Evolutionary conservation across 2,329 filamentous ascomycete species (phyloP).

Genomic region (Verticillium tricorpus): DNA sequence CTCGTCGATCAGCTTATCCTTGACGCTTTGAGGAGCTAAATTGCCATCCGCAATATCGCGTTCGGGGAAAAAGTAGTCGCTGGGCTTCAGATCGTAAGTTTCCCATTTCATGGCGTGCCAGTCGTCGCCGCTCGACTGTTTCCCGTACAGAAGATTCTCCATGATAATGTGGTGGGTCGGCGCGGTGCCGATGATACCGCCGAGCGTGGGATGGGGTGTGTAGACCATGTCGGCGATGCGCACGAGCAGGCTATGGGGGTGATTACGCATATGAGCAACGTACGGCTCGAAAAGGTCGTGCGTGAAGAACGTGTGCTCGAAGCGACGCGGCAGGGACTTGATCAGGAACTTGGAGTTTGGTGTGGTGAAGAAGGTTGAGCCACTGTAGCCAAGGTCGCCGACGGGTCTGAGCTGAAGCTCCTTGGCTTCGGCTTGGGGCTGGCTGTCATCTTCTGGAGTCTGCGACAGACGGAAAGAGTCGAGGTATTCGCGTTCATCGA

Average conservation of each 20-base stretch:
- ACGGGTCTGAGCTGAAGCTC: slow-evolving; percentile 43
- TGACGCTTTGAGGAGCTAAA: slow-evolving; percentile 60
- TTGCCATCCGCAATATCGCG: slow-evolving; percentile 62
- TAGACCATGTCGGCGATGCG: slow-evolving; percentile 68
- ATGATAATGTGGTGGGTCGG: slow-evolving; percentile 73
- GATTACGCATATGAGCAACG: slow-evolving; percentile 54
- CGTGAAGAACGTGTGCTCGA: slow-evolving; percentile 68
- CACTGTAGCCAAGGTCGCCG: slow-evolving; percentile 69
- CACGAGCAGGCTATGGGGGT: slow-evolving; percentile 59
- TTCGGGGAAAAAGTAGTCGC: slow-evolving; percentile 72
- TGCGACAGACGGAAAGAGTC: slow-evolving; percentile 25
- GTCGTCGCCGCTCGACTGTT: slow-evolving; percentile 35
- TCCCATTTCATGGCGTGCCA: slow-evolving; percentile 50
- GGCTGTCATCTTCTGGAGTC: slow-evolving; percentile 33
- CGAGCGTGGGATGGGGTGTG: slow-evolving; percentile 50
- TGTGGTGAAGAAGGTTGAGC: slow-evolving; percentile 71
- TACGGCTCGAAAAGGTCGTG: slow-evolving; percentile 63
- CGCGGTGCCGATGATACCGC: slow-evolving; percentile 53
- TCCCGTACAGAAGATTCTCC: slow-evolving; percentile 68
- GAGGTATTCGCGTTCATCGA: slow-evolving; percentile 32
- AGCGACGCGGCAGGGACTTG: slow-evolving; percentile 65
- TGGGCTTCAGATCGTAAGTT: slow-evolving; percentile 70
- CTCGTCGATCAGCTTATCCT: slow-evolving; percentile 60
- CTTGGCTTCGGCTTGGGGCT: slow-evolving; percentile 34
- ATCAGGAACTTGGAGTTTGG: slow-evolving; percentile 62